These are phyloP conservation scores for Cytidiella melzeri DNA, from an alignment of 768 basidiomycete genomes.

Conservation along the genomic window DNA sequence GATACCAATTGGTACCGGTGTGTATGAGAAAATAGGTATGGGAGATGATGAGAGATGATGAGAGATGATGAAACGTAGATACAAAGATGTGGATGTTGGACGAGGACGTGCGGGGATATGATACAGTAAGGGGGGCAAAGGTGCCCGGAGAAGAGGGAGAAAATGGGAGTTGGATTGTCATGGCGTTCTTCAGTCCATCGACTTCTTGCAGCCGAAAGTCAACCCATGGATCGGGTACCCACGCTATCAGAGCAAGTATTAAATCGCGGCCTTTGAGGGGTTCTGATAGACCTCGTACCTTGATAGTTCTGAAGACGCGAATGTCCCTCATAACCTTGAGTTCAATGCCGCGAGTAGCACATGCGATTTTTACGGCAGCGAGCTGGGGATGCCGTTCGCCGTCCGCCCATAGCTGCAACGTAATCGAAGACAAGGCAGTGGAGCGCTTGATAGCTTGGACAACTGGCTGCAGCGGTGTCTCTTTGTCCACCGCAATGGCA, in stretches of 20 bases:
- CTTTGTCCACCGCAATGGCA: slow-evolving; percentile 54
- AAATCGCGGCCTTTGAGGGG: neutral
- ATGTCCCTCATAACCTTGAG: slow-evolving; percentile 47
- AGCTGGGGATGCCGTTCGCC: slow-evolving; percentile 46
- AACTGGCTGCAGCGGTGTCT: slow-evolving; percentile 47
- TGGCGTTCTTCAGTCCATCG: neutral
- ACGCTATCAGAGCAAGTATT: neutral
- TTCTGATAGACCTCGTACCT: neutral
- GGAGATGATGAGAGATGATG: neutral
- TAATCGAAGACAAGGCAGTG: slow-evolving; percentile 40
- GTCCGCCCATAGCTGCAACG: slow-evolving; percentile 48
- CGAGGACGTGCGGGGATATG: slow-evolving; percentile 16
- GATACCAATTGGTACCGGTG: too few relatives aligned
- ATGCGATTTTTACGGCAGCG: slow-evolving; percentile 52
- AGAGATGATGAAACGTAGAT: neutral
- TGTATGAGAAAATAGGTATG: too few relatives aligned
- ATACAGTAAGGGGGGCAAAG: slow-evolving; percentile 10
- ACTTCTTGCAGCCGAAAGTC: neutral
- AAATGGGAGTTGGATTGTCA: neutral
- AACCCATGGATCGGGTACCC: neutral
- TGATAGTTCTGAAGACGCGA: slow-evolving; percentile 41
- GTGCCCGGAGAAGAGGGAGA: neutral
- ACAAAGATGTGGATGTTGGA: neutral
- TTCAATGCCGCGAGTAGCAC: slow-evolving; percentile 55
- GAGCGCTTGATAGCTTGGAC: slow-evolving; percentile 47